Evolutionary conservation across 495 filamentous ascomycete genomes (phyloP).

Genomic region (Penicillium psychrofluorescens): DNA sequence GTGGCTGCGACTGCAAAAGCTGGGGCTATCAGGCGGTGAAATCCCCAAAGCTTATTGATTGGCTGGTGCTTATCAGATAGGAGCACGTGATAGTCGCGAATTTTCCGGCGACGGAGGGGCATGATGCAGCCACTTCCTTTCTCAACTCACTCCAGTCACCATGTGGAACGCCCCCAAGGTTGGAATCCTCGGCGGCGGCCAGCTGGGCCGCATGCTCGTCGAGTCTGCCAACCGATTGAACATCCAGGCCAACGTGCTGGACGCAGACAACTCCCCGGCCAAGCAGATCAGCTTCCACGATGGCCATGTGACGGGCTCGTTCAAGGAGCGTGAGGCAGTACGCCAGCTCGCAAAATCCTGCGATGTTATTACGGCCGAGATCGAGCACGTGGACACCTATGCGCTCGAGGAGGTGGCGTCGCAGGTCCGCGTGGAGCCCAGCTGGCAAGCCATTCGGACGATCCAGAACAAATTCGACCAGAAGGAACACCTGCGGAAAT

Average conservation of each 20-base stretch:
- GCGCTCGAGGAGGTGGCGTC: constrained; percentile 80
- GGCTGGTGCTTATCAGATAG: constrained; percentile 22
- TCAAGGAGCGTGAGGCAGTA: constrained; percentile 71
- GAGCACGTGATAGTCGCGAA: constrained; percentile 21
- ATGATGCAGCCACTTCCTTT: constrained; percentile 2
- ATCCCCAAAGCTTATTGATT: constrained; percentile 7
- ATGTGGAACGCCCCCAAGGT: constrained; percentile 48
- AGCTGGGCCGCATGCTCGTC: constrained; percentile 92
- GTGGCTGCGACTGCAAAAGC: constrained; percentile 7
- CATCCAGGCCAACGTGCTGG: constrained; percentile 73
- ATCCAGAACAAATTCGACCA: constrained; percentile 97
- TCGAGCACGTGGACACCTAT: constrained; percentile 92
- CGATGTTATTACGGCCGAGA: constrained; percentile 91
- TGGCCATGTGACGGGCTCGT: constrained; percentile 75
- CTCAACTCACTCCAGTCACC: constrained; percentile 4
- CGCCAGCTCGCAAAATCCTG: constrained; percentile 67
- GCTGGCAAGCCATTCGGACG: constrained; percentile 78
- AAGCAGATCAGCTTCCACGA: constrained; percentile 80
- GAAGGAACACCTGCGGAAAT: constrained; percentile 68
- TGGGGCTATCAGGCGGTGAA: constrained; percentile 4
- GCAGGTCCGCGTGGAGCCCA: constrained; percentile 64
- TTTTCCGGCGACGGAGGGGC: constrained; percentile 26
- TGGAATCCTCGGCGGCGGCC: constrained; percentile 70
- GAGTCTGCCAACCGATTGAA: constrained; percentile 84
- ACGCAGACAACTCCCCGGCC: constrained; percentile 71